phyloP scores from a whole-genome alignment of 2,329 filamentous ascomycete species.

The Didymella pinodella region DNA sequence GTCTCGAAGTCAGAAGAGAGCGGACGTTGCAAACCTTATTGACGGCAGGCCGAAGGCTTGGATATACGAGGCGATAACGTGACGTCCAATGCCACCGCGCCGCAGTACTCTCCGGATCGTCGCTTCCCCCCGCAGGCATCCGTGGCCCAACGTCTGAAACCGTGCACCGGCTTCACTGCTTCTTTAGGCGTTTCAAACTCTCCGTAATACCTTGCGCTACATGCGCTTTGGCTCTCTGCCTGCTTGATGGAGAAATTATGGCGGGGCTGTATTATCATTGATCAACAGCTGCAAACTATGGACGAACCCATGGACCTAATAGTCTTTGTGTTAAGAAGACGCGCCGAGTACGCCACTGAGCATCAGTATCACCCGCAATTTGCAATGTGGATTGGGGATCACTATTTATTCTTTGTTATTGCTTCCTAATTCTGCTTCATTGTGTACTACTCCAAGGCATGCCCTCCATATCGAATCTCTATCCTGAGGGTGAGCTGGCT shows the following conservation, averaged over 20 bases:
- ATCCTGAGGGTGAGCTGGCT: slow-evolving; percentile 29
- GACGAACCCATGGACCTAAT: slow-evolving; percentile 1
- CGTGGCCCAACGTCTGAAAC: slow-evolving; percentile 17
- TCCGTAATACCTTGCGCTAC: slow-evolving; percentile 3
- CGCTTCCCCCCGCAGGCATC: slow-evolving; percentile 10
- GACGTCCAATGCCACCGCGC: slow-evolving; percentile 1
- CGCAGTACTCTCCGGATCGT: slow-evolving; percentile 9
- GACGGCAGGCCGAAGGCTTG: not conserved
- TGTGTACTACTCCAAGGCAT: not conserved
- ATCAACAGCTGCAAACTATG: not conserved
- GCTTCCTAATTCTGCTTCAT: not conserved
- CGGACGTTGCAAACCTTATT: slow-evolving; percentile 5
- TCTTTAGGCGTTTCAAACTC: slow-evolving; percentile 1
- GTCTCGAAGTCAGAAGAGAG: not conserved
- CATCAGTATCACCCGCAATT: not conserved
- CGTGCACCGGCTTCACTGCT: slow-evolving; percentile 7
- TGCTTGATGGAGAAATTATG: slow-evolving; percentile 10
- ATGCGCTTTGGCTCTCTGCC: not conserved
- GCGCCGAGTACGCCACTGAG: not conserved
- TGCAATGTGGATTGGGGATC: not conserved
- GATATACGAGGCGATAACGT: not conserved
- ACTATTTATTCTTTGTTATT: not conserved
- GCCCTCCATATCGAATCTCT: slow-evolving; percentile 11
- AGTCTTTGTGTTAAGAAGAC: not conserved
- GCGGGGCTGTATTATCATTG: slow-evolving; percentile 1